Percentiles rank a stretch among this genome's conserved stretches.
These are phyloP conservation scores for Hypomontagnella submonticulosa DNA, from an alignment of 495 filamentous ascomycete genomes.

Conservation along the genomic window DNA sequence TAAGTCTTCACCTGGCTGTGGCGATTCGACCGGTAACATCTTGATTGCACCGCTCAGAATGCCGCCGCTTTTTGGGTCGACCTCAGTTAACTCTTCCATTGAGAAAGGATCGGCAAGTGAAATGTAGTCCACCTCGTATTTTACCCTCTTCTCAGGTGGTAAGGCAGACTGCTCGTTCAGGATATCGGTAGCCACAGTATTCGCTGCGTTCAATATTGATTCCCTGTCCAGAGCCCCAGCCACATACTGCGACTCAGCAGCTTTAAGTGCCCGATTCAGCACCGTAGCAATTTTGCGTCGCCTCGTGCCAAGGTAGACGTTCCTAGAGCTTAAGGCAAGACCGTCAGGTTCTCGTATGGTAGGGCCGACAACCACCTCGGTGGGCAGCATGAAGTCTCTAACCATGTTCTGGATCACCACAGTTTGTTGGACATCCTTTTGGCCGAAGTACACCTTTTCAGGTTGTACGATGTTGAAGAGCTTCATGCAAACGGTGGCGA, in stretches of 20 bases:
- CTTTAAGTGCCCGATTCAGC: conserved; percentile 71
- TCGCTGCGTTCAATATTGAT: conserved; percentile 75
- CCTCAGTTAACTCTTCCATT: conserved; percentile 77
- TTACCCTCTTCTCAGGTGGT: conserved; percentile 68
- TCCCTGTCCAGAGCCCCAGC: conserved; percentile 66
- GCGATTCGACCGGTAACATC: conserved; percentile 82
- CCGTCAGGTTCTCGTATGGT: conserved; percentile 86
- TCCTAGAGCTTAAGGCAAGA: conserved; percentile 91
- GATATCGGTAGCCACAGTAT: conserved; percentile 59
- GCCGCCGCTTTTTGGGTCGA: conserved; percentile 74
- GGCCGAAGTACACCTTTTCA: conserved; percentile 93
- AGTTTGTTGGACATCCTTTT: conserved; percentile 98
- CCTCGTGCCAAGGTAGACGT: conserved; percentile 87
- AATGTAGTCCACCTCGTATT: conserved; percentile 89
- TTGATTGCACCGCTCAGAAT: conserved; percentile 90
- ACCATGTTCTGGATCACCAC: conserved; percentile 89
- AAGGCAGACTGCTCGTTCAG: conserved; percentile 72
- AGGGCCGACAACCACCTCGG: conserved; percentile 74
- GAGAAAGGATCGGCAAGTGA: conserved; percentile 84
- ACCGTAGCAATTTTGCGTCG: conserved; percentile 77
- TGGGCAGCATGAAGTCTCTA: conserved; percentile 84
- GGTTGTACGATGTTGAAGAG: conserved; percentile 92
- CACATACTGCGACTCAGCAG: conserved; percentile 74
- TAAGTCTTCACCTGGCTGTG: conserved; percentile 74
- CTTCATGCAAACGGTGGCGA: conserved; percentile 97